Evolutionary conservation across 306 rosid genomes (phyloP).

Genomic region (Lotus japonicus): DNA sequence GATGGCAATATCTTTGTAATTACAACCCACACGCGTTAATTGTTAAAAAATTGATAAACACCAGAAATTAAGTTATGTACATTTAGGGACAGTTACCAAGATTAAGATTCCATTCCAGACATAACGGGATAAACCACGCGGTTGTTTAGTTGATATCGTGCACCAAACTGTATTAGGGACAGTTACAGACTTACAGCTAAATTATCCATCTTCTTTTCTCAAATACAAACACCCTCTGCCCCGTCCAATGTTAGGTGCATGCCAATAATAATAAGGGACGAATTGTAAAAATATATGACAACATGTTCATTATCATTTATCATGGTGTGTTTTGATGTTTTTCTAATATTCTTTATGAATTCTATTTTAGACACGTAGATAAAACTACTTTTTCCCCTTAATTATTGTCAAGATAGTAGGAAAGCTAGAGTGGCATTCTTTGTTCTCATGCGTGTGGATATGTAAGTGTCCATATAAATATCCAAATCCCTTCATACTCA

Average conservation of each 20-base stretch:
- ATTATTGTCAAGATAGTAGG: background rate
- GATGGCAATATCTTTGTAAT: constrained; percentile 14
- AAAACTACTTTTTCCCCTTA: background rate
- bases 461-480: too few relatives aligned
- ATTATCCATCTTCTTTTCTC: background rate
- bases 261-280: background rate
- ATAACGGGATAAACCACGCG: too few relatives aligned
- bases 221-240: background rate
- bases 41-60: background rate
- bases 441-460: too few relatives aligned
- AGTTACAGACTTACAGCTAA: background rate
- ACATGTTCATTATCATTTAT: too few relatives aligned
- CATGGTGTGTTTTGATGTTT: too few relatives aligned
- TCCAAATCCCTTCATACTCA: too few relatives aligned
- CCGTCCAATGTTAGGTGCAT: background rate
- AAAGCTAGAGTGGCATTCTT: background rate
- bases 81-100: too few relatives aligned
- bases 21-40: constrained; percentile 21
- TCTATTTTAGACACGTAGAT: background rate
- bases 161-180: background rate
- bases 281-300: background rate
- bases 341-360: too few relatives aligned
- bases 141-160: background rate
- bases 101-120: constrained; percentile 7
- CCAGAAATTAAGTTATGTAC: background rate